These are phyloP conservation scores for Trichomonas tenax DNA, from an alignment of 208 protist genomes.

Conservation along the genomic window DNA sequence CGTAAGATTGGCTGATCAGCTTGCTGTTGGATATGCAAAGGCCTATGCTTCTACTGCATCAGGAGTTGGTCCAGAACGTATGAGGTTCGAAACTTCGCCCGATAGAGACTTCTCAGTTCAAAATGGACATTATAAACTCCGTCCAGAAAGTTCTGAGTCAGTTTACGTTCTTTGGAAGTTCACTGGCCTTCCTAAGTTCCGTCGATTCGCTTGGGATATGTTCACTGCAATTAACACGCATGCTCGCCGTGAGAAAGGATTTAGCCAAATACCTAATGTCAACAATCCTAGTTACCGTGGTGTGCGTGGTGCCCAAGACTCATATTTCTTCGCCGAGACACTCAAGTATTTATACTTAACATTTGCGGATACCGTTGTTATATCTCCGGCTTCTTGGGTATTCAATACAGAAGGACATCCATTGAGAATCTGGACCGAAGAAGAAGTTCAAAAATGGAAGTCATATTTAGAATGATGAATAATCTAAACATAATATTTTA, in stretches of 20 bases:
- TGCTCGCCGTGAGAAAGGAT: constrained; percentile 38
- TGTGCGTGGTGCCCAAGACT: constrained; percentile 55
- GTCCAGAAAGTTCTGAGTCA: constrained; percentile 38
- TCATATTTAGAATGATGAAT: too few species aligned
- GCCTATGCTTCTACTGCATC: neutral
- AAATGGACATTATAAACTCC: constrained; percentile 41
- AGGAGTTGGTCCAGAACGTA: neutral
- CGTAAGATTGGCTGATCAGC: neutral
- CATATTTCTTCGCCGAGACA: constrained; percentile 67
- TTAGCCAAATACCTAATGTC: constrained; percentile 39
- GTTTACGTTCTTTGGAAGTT: constrained; percentile 34
- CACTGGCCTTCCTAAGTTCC: constrained; percentile 47
- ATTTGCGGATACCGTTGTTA: constrained; percentile 42
- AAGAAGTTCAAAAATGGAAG: too few species aligned
- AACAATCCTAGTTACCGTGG: neutral
- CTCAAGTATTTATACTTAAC: constrained; percentile 68
- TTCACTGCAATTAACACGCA: constrained; percentile 48
- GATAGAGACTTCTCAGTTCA: too few species aligned
- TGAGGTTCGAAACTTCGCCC: neutral
- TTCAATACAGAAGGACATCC: constrained; percentile 71
- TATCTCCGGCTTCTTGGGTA: constrained; percentile 62
- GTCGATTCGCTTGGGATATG: constrained; percentile 57
- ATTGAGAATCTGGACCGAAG: constrained; percentile 31
- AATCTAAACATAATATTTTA: too few species aligned
- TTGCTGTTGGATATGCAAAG: neutral